A percentile compares a stretch with the other conserved stretches of the same genome.
These are phyloP conservation scores for Boletellus ananiceps DNA, from an alignment of 768 basidiomycete genomes.

Conservation along the genomic window DNA sequence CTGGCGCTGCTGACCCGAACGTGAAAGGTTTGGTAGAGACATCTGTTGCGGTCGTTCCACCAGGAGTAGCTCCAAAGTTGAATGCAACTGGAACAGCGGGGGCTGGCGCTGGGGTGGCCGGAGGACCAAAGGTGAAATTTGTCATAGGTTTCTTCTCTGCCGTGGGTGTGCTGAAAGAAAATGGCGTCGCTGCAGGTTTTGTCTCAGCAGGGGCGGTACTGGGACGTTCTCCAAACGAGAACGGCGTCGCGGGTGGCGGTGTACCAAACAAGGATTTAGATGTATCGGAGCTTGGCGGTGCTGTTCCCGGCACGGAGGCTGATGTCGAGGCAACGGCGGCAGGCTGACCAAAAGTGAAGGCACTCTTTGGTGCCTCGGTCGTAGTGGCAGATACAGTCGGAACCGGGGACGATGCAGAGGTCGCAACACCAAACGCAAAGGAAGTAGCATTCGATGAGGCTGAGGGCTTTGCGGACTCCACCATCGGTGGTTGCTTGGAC, in stretches of 20 bases:
- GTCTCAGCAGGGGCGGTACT: slow-evolving; percentile 20
- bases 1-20: slow-evolving; percentile 43
- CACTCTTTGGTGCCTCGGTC: slow-evolving; percentile 29
- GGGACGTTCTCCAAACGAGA: slow-evolving; percentile 41
- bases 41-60: slow-evolving; percentile 35
- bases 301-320: slow-evolving; percentile 2
- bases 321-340: slow-evolving; percentile 9
- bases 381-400: slow-evolving; percentile 3
- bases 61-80: slow-evolving; percentile 43
- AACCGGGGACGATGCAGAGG: slow-evolving; percentile 3
- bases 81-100: slow-evolving; percentile 35
- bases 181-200: slow-evolving; percentile 18
- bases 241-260: slow-evolving; percentile 28
- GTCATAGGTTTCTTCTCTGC: slow-evolving; percentile 35
- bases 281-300: slow-evolving; percentile 27
- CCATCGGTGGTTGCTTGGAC: slow-evolving; percentile 7
- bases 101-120: slow-evolving; percentile 33
- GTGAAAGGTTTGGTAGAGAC: slow-evolving; percentile 49
- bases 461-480: slow-evolving; percentile 6
- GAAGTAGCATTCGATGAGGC: slow-evolving; percentile 5
- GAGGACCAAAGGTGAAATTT: slow-evolving; percentile 41
- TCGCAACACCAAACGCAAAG: slow-evolving; percentile 29
- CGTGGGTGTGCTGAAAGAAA: slow-evolving; percentile 32
- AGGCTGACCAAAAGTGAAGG: slow-evolving; percentile 32
- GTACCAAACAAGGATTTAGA: slow-evolving; percentile 42